Evolutionary conservation across 225 moss, liverwort and hornwort species (phyloP).

Genomic region (Takakia lepidozioides): DNA sequence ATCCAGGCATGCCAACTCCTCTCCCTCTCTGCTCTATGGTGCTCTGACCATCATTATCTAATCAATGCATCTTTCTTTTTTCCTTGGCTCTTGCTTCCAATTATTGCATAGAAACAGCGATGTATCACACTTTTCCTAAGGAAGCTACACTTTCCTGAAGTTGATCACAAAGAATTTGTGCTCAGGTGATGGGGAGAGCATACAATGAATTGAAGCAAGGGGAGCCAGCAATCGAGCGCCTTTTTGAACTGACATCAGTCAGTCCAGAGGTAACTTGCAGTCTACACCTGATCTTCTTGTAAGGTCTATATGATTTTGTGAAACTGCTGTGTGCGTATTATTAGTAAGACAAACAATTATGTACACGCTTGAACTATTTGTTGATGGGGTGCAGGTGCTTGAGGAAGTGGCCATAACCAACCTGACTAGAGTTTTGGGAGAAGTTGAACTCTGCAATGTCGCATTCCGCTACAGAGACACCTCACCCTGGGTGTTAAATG

Average conservation of each 20-base stretch:
- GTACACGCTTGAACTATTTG: no score
- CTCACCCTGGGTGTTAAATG: conserved; percentile 74
- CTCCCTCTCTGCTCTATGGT: not conserved
- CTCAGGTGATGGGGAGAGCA: conserved; percentile 82
- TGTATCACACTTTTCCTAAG: not conserved
- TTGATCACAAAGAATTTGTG: no score
- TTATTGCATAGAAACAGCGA: no score
- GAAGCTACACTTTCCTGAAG: no score
- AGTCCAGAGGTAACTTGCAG: conserved; percentile 51
- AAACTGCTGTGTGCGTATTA: no score
- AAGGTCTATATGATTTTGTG: no score
- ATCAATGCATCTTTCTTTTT: not conserved
- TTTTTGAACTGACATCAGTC: conserved; percentile 68
- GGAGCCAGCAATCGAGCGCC: conserved; percentile 89
- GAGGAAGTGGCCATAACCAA: conserved; percentile 24
- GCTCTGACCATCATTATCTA: not conserved
- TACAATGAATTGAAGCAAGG: conserved; percentile 97
- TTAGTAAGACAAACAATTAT: no score
- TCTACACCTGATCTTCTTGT: no score
- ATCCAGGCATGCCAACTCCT: conserved; percentile 64
- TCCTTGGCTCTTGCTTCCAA: not conserved
- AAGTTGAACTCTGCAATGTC: conserved; percentile 66
- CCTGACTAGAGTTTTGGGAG: conserved; percentile 55
- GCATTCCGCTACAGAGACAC: conserved; percentile 64
- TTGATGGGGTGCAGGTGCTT: conserved; percentile 28